A percentile compares a stretch with the other conserved stretches of the same genome.
Conservation (phyloP, 2,329 filamentous ascomycete genomes). For the Bipolaris cookei region DNA sequence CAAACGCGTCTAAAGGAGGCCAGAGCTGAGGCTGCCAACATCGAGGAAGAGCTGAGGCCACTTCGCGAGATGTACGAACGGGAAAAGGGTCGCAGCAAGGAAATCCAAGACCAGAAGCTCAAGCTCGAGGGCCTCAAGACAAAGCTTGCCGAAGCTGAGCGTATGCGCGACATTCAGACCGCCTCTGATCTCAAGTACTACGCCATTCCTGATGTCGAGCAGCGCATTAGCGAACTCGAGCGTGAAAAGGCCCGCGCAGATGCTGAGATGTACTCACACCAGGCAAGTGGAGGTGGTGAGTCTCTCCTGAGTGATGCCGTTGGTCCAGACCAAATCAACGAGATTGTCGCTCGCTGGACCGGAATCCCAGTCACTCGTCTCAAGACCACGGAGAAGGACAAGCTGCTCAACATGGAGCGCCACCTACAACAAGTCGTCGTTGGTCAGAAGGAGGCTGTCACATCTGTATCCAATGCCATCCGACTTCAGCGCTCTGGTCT, state of each 20-base stretch:
- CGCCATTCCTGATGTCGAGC: slow-evolving; percentile 90
- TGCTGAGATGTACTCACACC: slow-evolving; percentile 62
- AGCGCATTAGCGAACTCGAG: slow-evolving; percentile 81
- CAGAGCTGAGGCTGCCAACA: slow-evolving; percentile 89
- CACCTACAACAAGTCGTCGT: slow-evolving; percentile 84
- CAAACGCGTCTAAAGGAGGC: slow-evolving; percentile 81
- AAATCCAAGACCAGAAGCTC: slow-evolving; percentile 92
- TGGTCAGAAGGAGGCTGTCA: slow-evolving; percentile 91
- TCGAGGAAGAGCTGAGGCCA: slow-evolving; percentile 89
- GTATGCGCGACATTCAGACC: slow-evolving; percentile 80
- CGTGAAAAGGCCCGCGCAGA: slow-evolving; percentile 80
- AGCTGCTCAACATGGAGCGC: slow-evolving; percentile 96
- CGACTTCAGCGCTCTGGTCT: slow-evolving; percentile 93
- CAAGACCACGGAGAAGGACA: slow-evolving; percentile 96
- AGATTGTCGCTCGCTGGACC: slow-evolving; percentile 97
- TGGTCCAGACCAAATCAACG: slow-evolving; percentile 97
- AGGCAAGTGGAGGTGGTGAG: slow-evolving; percentile 65
- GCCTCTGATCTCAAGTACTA: slow-evolving; percentile 97
- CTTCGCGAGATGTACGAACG: slow-evolving; percentile 94
- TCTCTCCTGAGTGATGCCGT: slow-evolving; percentile 90
- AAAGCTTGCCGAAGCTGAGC: slow-evolving; percentile 91
- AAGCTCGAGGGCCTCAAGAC: slow-evolving; percentile 91
- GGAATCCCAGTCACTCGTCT: slow-evolving; percentile 95
- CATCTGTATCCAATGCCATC: slow-evolving; percentile 93
- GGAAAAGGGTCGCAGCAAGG: slow-evolving; percentile 87